These are phyloP conservation scores for Blastosporella zonata DNA, from an alignment of 1,284 basidiomycete species.

Conservation along the genomic window DNA sequence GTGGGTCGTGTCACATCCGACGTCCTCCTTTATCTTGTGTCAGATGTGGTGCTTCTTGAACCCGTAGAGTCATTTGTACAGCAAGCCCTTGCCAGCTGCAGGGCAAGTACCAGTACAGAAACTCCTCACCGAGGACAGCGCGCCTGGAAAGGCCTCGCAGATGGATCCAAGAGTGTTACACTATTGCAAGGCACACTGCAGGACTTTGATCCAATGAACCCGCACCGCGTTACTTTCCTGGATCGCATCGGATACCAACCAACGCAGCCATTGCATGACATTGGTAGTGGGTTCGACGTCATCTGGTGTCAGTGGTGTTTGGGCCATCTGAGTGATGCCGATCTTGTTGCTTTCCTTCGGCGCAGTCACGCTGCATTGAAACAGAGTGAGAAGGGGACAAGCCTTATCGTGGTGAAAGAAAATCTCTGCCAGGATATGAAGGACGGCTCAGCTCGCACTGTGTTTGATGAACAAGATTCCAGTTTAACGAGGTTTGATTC, in stretches of 20 bases:
- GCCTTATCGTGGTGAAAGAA: conserved; percentile 87
- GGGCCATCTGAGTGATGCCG: conserved; percentile 77
- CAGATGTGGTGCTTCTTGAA: conserved; percentile 85
- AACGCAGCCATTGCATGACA: conserved; percentile 37
- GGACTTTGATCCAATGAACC: conserved; percentile 59
- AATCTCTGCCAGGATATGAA: conserved; percentile 72
- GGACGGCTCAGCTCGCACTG: conserved; percentile 51
- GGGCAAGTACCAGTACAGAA: conserved; percentile 31
- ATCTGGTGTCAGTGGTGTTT: conserved; percentile 97
- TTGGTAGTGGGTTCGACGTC: conserved; percentile 63
- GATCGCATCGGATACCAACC: conserved; percentile 59
- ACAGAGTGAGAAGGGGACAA: conserved; percentile 38
- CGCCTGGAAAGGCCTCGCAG: conserved; percentile 67
- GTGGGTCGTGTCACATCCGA: conserved; percentile 88
- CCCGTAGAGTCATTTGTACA: conserved; percentile 77
- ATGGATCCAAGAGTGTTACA: conserved; percentile 72
- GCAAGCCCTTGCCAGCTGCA: conserved; percentile 59
- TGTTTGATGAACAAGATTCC: conserved; percentile 86
- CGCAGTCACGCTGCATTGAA: conserved; percentile 58
- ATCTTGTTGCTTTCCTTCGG: conserved; percentile 75
- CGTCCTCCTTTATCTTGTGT: conserved; percentile 81
- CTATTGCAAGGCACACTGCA: conserved; percentile 80
- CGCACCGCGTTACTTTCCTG: conserved; percentile 41
- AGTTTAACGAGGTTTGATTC: conserved; percentile 73
- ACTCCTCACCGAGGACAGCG: conserved; percentile 10